Evolutionary conservation across 345 rosid species (phyloP).

Genomic region (Jatropha curcas): DNA sequence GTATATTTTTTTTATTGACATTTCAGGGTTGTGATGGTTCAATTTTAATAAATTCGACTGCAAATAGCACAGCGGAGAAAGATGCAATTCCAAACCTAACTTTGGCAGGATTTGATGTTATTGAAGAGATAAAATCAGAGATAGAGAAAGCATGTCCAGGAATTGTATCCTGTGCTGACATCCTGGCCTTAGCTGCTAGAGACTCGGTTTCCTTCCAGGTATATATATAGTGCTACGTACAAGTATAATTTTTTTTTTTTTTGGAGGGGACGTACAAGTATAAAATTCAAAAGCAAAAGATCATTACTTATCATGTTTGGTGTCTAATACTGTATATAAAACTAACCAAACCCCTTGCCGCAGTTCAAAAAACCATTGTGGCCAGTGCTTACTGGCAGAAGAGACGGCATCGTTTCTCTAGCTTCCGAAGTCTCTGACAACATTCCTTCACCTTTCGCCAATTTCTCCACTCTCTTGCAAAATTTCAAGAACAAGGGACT

Average conservation of each 20-base stretch:
- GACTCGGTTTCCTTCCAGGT: conserved; percentile 58
- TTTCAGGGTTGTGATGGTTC: conserved; percentile 74
- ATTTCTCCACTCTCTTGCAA: conserved; percentile 47
- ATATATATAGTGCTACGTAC: too few species aligned
- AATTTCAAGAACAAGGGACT: conserved; percentile 46
- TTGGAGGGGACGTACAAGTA: too few species aligned
- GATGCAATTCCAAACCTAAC: conserved; percentile 52
- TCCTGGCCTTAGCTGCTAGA: conserved; percentile 54
- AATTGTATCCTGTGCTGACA: conserved; percentile 67
- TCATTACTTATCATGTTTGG: too few species aligned
- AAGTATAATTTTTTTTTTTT: too few species aligned
- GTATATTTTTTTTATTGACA: too few species aligned
- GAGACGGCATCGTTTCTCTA: conserved; percentile 60
- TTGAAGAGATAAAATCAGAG: conserved; percentile 55
- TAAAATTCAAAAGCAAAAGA: too few species aligned
- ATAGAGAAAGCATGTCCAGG: conserved; percentile 58
- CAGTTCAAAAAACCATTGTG: conserved; percentile 51
- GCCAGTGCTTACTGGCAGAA: conserved; percentile 76
- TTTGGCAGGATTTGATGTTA: conserved; percentile 48
- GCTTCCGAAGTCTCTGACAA: conserved; percentile 39
- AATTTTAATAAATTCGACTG: conserved; percentile 44
- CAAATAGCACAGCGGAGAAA: conserved; percentile 46
- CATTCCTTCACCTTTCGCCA: conserved; percentile 56
- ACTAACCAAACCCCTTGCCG: too few species aligned
- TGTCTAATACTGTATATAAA: too few species aligned